Evolutionary conservation across 1,284 basidiomycete genomes (phyloP), one percentile per base, ranked within the genome.

Genomic region (Microbotryomycetes sp.): DNA sequence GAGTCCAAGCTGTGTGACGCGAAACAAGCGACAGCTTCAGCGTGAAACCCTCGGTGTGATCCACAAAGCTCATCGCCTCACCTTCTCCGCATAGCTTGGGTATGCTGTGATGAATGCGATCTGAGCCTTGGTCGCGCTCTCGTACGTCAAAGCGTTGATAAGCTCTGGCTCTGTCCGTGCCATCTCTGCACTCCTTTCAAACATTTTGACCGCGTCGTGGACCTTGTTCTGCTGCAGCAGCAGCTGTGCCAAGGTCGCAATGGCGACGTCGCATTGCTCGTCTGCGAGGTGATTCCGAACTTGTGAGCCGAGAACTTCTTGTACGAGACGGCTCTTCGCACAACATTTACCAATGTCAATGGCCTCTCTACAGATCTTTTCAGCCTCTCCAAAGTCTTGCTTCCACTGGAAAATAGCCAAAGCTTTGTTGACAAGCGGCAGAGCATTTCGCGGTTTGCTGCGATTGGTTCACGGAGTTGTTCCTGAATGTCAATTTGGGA

Each of bases 381-480:
- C 92, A 7, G 93, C 93, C 0, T 83, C 84, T 3, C 77, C 79
- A 58, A 90, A 82, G 74, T 97, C 92, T 75, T 94, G 89, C 77
- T 92, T 90, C 88, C 89, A 94, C 79, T 97, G 94, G 83, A 88
- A 97, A 55, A 97, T 75, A 1, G 92, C 88, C 28, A 98, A 84
- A 23, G 94, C 93, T 77, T 97, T 97, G 85, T 99, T 99, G 68
- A 98, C 93, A 66, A 96, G 81, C 0, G 94, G 89, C 5, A 64
- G 74, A 61, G 59, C 76, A 74, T 69, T 69, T 25, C 65, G 62
- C 19, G 67, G 64, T n/a, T 30, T 22, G 46, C 64, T 64, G 60
- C 14, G 16, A 26, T 9, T 12, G 16, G 25, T 5, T 19, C 14
- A 12, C 7, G 16, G 15, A 47, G 51, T 72, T 73, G 26, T 69